These are phyloP conservation scores for Melampsora americana DNA, from an alignment of 1,284 basidiomycete genomes.

Conservation along the genomic window DNA sequence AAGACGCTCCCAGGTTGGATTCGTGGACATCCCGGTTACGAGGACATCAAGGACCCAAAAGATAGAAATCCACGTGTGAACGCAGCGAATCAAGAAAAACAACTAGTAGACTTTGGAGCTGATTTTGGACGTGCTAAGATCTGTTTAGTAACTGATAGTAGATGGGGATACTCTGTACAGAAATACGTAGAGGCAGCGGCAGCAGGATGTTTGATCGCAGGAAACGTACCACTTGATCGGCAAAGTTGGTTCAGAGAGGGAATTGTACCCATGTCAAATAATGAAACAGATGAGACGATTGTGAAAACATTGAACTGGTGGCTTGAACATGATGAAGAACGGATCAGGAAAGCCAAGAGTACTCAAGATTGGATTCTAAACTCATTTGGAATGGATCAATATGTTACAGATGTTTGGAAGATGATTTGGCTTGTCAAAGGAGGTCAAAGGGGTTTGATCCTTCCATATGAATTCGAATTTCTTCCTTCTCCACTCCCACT, in stretches of 20 bases:
- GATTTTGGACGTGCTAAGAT: slow-evolving; percentile 42
- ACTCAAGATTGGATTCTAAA: slow-evolving; percentile 44
- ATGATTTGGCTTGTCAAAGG: slow-evolving; percentile 36
- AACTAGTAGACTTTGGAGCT: slow-evolving; percentile 32
- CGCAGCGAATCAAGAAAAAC: slow-evolving; percentile 37
- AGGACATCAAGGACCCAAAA: slow-evolving; percentile 39
- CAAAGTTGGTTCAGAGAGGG: slow-evolving; percentile 15
- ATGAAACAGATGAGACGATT: slow-evolving; percentile 32
- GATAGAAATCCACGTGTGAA: slow-evolving; percentile 22
- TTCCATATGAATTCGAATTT: slow-evolving; percentile 44
- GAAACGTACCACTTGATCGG: slow-evolving; percentile 42
- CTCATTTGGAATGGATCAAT: slow-evolving; percentile 32
- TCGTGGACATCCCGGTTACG: slow-evolving; percentile 42
- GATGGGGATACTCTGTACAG: slow-evolving; percentile 43
- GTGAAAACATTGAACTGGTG: slow-evolving; percentile 36
- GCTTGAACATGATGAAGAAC: slow-evolving; percentile 35
- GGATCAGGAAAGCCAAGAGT: slow-evolving; percentile 29
- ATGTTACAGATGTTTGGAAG: slow-evolving; percentile 35
- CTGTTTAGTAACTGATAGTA: slow-evolving; percentile 35
- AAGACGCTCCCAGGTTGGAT: slow-evolving; percentile 42
- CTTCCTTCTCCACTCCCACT: slow-evolving; percentile 16
- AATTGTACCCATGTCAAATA: slow-evolving; percentile 41
- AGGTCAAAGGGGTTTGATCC: slow-evolving; percentile 30
- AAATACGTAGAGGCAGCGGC: slow-evolving; percentile 43
- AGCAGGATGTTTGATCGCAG: slow-evolving; percentile 39